Conservation (phyloP, 2,329 filamentous ascomycete species). For the Aspergillus alliaceus region DNA sequence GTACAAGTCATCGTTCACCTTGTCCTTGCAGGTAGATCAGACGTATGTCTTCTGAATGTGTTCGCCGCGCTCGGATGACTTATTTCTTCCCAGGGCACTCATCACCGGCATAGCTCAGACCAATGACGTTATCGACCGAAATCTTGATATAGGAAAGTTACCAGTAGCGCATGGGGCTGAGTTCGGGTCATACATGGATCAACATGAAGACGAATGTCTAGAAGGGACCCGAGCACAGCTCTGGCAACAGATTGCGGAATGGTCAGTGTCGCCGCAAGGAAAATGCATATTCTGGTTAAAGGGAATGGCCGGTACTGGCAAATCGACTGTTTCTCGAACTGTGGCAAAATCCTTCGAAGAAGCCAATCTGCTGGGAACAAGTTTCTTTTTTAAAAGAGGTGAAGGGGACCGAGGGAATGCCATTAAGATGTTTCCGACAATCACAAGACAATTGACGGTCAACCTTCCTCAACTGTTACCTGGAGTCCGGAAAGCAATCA, state of each 20-base stretch:
- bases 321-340: slow-evolving; percentile 34
- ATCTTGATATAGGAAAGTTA: no score
- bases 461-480: neutral
- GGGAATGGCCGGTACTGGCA: no score
- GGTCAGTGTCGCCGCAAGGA: slow-evolving; percentile 17
- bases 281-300: slow-evolving; percentile 37
- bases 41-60: no score
- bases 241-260: slow-evolving; percentile 23
- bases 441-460: slow-evolving; percentile 27
- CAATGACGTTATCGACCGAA: no score
- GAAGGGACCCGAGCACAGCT: slow-evolving; percentile 25
- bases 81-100: no score
- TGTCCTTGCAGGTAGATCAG: no score
- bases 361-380: slow-evolving; percentile 23
- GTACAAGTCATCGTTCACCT: no score
- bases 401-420: slow-evolving; percentile 37
- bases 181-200: no score
- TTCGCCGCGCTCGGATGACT: no score
- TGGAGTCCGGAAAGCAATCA: slow-evolving; percentile 18
- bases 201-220: slow-evolving; percentile 22
- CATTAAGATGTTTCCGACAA: slow-evolving; percentile 41
- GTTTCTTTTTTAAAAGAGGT: no score
- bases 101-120: no score
- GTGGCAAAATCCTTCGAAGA: slow-evolving; percentile 26
- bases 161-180: no score